A percentile compares a stretch with the other conserved stretches of the same genome.
phyloP scores from a whole-genome alignment of 306 rosid species.

The Fragaria vesca region DNA sequence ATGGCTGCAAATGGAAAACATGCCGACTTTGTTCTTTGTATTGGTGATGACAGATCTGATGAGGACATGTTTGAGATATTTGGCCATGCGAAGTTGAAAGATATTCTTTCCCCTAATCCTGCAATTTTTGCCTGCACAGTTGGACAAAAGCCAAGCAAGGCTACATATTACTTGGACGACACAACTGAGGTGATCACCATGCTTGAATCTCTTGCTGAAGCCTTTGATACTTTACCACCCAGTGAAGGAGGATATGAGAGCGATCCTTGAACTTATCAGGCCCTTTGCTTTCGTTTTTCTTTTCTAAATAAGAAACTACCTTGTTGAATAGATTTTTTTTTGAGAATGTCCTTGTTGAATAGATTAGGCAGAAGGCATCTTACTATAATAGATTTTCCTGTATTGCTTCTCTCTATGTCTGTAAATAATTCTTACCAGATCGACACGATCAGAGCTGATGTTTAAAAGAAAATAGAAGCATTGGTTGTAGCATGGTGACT shows the following conservation, averaged over 20 bases:
- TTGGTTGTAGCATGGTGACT: too few relatives aligned
- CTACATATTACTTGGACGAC: constrained; percentile 65
- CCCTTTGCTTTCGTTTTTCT: not conserved
- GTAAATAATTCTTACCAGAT: not conserved
- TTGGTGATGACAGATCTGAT: constrained; percentile 91
- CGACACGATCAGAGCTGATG: too few relatives aligned
- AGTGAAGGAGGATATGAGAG: constrained; percentile 27
- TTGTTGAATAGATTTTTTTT: not conserved
- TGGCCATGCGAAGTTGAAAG: constrained; percentile 46
- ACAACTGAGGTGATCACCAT: constrained; percentile 59
- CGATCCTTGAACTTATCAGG: constrained; percentile 30
- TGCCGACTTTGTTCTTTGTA: constrained; percentile 78
- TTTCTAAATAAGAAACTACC: constrained; percentile 15
- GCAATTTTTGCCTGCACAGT: constrained; percentile 74
- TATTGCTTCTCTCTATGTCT: not conserved
- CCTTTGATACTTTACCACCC: constrained; percentile 33
- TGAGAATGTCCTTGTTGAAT: not conserved
- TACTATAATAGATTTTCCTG: constrained; percentile 3
- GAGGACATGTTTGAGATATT: constrained; percentile 85
- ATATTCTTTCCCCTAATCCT: constrained; percentile 49
- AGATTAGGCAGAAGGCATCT: constrained; percentile 18
- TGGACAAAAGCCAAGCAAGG: constrained; percentile 86
- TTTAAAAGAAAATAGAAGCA: too few relatives aligned
- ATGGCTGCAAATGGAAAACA: constrained; percentile 55
- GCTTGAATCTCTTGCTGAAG: constrained; percentile 64